A percentile compares a stretch with the other conserved stretches of the same genome.
Evolutionary conservation across 805 yeast species (phyloP).

Genomic region (Yarrowia sp.): DNA sequence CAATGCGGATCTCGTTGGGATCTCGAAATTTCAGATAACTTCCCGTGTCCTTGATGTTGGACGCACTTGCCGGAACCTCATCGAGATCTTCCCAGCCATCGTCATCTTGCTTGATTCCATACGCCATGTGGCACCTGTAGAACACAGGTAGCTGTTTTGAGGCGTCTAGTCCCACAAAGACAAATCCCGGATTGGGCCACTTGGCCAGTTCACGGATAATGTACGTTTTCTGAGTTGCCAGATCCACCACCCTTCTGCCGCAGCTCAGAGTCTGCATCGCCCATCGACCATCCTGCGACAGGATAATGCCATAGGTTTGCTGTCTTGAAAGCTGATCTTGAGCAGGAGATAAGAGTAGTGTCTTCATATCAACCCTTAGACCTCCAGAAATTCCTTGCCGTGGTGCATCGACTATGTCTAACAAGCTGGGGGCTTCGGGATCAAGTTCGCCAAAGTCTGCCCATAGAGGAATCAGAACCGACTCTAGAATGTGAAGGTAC

Average conservation of each 20-base stretch:
- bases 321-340: not conserved
- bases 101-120: not conserved
- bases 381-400: too few species aligned
- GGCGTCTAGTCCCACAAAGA: not conserved
- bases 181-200: constrained; percentile 19
- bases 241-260: not conserved
- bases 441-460: not conserved
- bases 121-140: constrained; percentile 8
- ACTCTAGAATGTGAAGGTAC: not conserved
- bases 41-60: constrained; percentile 12
- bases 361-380: not conserved
- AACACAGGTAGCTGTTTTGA: not conserved
- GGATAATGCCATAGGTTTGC: not conserved
- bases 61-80: not conserved
- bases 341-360: not conserved
- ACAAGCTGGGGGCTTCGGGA: not conserved
- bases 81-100: constrained; percentile 8
- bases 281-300: not conserved
- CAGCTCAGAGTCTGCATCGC: not conserved
- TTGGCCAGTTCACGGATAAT: constrained; percentile 4
- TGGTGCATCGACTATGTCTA: too few species aligned
- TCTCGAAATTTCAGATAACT: constrained; percentile 10
- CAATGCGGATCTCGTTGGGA: not conserved
- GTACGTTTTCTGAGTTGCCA: not conserved
- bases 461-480: not conserved